Evolutionary conservation across 164 flowering plant genomes (phyloP).

Genomic region (Umbellularia californica): DNA sequence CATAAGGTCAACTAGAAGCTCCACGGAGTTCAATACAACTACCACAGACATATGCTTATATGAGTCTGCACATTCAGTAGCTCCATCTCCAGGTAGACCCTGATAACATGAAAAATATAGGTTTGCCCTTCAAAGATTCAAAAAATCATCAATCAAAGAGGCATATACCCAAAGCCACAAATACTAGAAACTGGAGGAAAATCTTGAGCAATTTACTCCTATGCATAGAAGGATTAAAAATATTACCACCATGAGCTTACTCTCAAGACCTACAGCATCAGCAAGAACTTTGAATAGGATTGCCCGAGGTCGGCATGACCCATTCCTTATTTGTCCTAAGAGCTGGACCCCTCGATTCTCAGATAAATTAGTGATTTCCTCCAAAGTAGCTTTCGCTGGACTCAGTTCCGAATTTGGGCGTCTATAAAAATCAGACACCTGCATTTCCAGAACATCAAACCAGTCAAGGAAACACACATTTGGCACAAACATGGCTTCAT

Average conservation of each 20-base stretch:
- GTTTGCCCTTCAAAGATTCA: background rate
- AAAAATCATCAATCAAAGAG: background rate
- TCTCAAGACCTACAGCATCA: conserved; percentile 92
- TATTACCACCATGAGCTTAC: conserved; percentile 82
- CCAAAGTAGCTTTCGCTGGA: conserved; percentile 72
- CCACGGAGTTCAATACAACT: conserved; percentile 82
- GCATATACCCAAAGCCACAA: background rate
- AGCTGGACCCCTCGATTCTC: conserved; percentile 66
- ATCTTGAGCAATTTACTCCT: background rate
- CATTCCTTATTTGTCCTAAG: conserved; percentile 86
- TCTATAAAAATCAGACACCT: conserved; percentile 90
- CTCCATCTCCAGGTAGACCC: conserved; percentile 86
- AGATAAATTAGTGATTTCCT: conserved; percentile 50
- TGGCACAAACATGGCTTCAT: background rate
- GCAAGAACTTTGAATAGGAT: conserved; percentile 96
- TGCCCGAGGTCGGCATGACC: conserved; percentile 91
- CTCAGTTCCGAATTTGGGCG: conserved; percentile 67
- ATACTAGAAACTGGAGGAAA: background rate
- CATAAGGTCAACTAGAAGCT: conserved; percentile 90
- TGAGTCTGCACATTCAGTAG: conserved; percentile 60
- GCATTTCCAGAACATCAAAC: conserved; percentile 1
- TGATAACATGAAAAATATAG: conserved; percentile 18
- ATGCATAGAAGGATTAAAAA: background rate
- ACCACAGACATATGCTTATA: conserved; percentile 90
- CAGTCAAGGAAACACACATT: background rate